Base-by-base conservation (phyloP, 345 rosid genomes). In the Erucastrum elatum region DNA sequence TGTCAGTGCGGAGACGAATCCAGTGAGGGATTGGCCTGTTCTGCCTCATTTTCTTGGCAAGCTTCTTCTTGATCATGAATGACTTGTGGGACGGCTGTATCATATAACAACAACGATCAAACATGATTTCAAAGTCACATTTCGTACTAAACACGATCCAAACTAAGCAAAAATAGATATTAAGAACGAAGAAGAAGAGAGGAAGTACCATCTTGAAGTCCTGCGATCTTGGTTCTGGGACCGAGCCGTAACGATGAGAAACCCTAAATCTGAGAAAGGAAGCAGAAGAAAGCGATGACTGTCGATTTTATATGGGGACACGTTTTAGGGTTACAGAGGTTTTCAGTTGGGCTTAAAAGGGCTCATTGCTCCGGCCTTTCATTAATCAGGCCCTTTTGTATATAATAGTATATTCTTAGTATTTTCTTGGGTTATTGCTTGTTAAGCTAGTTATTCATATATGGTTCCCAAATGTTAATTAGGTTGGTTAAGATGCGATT, bases 21-120 rank as follows among this genome's bases (percentile, higher is more conserved):
- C 90, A 89, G 84, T 87, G 84, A 81, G 93, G 91, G 31, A 89
- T 87, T 13, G 93, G 93, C 84, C 89, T 81, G 71, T 89, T 89
- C 83, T 89, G 93, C 68, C 93, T 86, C 91, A 89, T 89, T 83
- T 89, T 89, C 87, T 89, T 89, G 37, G 74, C 92, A 0, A 89
- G 75, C 72, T 87, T 89, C 85, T 89, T 89, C 89, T 89, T 89
- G 15, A 82, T 92, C 85, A 25, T 87, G 77, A 90, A 94, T 1
- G 92, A 74, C 82, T 94, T 94, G 87, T 94, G 97, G 15, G 98
- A 89, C 88, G 97, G 98, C 98, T 91, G 81, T 62, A 46, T 44
- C 60, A 77, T 10, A 10, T 25, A 13, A n/a, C n/a, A 41, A 34
- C 0, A 11, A 53, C 0, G 31, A 72, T 37, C 37, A 53, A 25